Percentiles rank a stretch among this genome's conserved stretches.
Conservation (phyloP, 2,329 filamentous ascomycete species). For the Aspergillus carbonarius region DNA sequence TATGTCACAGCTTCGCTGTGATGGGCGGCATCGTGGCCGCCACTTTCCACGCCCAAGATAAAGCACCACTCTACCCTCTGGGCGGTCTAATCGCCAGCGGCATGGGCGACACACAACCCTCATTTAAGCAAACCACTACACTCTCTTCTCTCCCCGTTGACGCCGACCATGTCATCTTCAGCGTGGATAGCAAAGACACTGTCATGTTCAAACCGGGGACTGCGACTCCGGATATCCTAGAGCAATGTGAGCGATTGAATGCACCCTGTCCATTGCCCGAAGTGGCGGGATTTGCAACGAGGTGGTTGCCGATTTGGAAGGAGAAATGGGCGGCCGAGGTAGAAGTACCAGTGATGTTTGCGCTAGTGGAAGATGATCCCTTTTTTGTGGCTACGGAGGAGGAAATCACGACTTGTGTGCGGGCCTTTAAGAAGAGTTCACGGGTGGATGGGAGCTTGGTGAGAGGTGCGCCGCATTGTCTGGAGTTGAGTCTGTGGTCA, state of each 20-base stretch:
- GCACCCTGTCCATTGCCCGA: neutral
- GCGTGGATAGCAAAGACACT: neutral
- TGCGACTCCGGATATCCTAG: neutral
- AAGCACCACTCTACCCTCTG: neutral
- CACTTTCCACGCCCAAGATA: neutral
- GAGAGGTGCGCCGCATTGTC: constrained; percentile 7
- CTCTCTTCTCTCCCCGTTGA: neutral
- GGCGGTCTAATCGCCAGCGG: constrained; percentile 5
- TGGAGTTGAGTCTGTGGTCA: constrained; percentile 11
- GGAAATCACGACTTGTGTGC: neutral
- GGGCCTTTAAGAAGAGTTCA: neutral
- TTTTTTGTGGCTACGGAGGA: neutral
- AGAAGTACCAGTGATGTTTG: neutral
- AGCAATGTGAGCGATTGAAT: neutral
- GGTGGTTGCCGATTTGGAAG: neutral
- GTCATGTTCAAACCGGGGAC: constrained; percentile 5
- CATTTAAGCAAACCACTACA: neutral
- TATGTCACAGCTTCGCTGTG: constrained; percentile 3
- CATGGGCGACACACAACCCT: neutral
- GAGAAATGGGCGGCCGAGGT: constrained; percentile 2
- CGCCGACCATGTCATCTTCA: neutral
- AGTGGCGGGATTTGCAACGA: neutral
- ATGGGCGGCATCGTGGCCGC: constrained; percentile 8
- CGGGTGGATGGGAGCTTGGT: constrained; percentile 7
- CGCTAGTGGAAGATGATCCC: neutral